phyloP scores from a whole-genome alignment of 306 rosid species.

The Vigna nakashimae region DNA sequence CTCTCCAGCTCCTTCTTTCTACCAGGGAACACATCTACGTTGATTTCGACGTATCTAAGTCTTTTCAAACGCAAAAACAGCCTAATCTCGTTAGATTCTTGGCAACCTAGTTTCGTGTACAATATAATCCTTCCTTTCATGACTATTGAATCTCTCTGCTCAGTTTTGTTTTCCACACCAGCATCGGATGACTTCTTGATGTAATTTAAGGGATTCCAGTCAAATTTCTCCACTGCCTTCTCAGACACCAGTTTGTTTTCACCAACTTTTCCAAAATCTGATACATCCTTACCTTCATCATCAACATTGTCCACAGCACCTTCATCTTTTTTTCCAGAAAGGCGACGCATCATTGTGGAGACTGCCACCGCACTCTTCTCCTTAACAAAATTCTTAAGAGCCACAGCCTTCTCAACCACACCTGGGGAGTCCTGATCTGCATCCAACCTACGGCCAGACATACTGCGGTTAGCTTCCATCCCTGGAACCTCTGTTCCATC shows the following conservation, averaged over 20 bases:
- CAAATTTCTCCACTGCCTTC: conserved; percentile 60
- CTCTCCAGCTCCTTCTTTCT: conserved; percentile 83
- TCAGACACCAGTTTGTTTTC: conserved; percentile 58
- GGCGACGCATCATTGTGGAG: conserved; percentile 73
- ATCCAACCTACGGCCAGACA: conserved; percentile 56
- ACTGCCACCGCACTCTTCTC: conserved; percentile 73
- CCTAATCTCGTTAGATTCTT: conserved; percentile 75
- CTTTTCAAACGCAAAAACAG: conserved; percentile 65
- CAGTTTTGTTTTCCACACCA: conserved; percentile 55
- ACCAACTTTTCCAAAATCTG: conserved; percentile 50
- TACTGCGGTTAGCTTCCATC: conserved; percentile 66
- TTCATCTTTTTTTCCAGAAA: conserved; percentile 73
- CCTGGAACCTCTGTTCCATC: conserved; percentile 83
- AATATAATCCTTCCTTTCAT: conserved; percentile 82
- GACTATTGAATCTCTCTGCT: conserved; percentile 52
- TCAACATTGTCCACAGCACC: conserved; percentile 41
- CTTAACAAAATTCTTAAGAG: conserved; percentile 79
- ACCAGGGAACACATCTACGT: conserved; percentile 75
- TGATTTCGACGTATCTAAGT: conserved; percentile 82
- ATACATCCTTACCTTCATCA: conserved; percentile 50
- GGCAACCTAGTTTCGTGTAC: conserved; percentile 81
- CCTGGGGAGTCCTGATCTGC: conserved; percentile 62
- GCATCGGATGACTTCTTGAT: conserved; percentile 58
- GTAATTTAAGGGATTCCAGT: conserved; percentile 81
- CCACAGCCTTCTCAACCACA: conserved; percentile 80